Evolutionary conservation across 1,139 yeast species (phyloP).

Genomic region (Kodamaea derodonti): DNA sequence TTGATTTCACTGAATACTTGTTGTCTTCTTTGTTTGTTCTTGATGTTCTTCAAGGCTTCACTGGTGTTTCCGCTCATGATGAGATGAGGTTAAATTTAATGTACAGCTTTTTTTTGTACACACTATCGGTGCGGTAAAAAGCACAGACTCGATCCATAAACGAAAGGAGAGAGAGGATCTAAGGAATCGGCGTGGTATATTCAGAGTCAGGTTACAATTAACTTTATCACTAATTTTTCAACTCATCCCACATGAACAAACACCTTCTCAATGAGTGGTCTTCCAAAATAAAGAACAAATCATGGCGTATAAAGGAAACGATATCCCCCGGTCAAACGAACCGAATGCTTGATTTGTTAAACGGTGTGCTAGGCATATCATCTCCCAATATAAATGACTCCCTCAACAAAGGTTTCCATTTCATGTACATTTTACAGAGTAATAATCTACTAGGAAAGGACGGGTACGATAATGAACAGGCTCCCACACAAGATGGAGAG

Average conservation of each 20-base stretch:
- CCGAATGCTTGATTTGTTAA: conserved; percentile 16
- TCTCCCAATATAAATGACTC: conserved; percentile 1
- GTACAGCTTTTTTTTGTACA: conserved; percentile 1
- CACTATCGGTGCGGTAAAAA: too few species aligned
- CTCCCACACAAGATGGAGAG: conserved; percentile 42
- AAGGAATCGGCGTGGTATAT: too few species aligned
- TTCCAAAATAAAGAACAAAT: conserved; percentile 11
- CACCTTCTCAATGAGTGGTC: conserved; percentile 15
- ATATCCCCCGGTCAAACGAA: conserved; percentile 16
- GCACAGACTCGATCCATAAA: too few species aligned
- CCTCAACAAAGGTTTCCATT: conserved; percentile 57
- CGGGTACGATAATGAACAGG: conserved; percentile 81
- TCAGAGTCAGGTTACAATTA: too few species aligned
- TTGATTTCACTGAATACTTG: conserved; percentile 71
- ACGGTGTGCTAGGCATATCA: conserved; percentile 11
- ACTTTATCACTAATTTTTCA: too few species aligned
- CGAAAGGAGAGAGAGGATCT: too few species aligned
- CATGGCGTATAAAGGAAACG: conserved; percentile 18
- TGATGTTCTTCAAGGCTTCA: conserved; percentile 46
- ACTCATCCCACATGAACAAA: too few species aligned
- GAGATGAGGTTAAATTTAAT: conserved; percentile 7
- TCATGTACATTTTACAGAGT: conserved; percentile 54
- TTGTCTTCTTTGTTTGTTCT: conserved; percentile 77
- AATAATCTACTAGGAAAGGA: conserved; percentile 56
- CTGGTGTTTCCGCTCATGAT: conserved; percentile 19